Evolutionary conservation across 495 filamentous ascomycete species (phyloP), one percentile per base, ranked within the genome.

Genomic region (Penicillium manginii): DNA sequence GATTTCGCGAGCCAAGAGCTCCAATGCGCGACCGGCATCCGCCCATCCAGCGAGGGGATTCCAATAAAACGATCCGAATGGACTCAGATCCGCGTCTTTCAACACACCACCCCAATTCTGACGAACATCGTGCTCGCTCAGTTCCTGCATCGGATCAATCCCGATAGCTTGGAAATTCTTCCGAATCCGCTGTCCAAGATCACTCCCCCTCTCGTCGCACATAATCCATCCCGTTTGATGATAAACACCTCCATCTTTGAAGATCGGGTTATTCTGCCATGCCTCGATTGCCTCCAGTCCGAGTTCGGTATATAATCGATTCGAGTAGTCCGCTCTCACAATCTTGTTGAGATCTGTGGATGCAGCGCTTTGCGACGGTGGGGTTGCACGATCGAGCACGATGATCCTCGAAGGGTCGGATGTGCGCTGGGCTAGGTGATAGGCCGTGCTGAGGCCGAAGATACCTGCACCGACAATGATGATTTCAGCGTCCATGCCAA

Each of bases 401-500:
- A 62, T 71, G 52, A 78, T 75, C 18, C 29, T 50, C 1, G 67
- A 68, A 18, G 67, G 61, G 19, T 66, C 48, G 43, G 63, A 33
- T 26, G 61, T 45, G 4, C 50, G 60, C 11, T 59, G 52, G 6
- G 71, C 67, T 2, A 80, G 70, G 50, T 80, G 71, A 57, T 79
- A 79, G 17, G 76, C 77, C 2, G 77, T 78, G 50, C 64, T 70
- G 45, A 71, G 64, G 40, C 77, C 78, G 59, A 80, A 81, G 35
- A 73, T 69, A n/a, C 78, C 77, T 14, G 72, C 71, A 15, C 78
- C 77, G 40, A 77, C 39, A 26, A 81, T 79, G 40, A 81, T 61
- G 48, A 74, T 63, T 32, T 68, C 58, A 8, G 61, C 46, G 3
- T 62, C 49, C 59, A 61, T 67, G 14, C 31, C 4, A 8, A 29